Evolutionary conservation across 306 rosid genomes (phyloP).

Genomic region (Gleditsia sinensis): DNA sequence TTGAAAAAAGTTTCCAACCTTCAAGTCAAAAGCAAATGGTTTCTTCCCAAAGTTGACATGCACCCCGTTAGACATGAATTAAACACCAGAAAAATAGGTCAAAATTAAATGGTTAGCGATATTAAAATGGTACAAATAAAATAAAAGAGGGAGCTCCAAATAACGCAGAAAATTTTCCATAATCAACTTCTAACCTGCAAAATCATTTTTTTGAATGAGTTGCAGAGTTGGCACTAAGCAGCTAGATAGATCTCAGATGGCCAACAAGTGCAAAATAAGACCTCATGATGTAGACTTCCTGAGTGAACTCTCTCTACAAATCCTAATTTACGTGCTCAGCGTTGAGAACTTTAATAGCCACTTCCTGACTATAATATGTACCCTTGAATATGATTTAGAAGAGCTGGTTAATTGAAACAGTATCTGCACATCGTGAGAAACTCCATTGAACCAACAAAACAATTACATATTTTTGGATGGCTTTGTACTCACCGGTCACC

Average conservation of each 20-base stretch:
- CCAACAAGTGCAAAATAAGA: conserved; percentile 28
- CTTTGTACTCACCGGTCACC: conserved; percentile 82
- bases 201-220: not conserved
- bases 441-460: no score
- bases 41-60: conserved; percentile 95
- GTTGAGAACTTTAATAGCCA: conserved; percentile 91
- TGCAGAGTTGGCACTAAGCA: not conserved
- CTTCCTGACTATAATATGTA: conserved; percentile 86
- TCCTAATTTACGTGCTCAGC: conserved; percentile 75
- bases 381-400: conserved; percentile 74
- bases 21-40: conserved; percentile 84
- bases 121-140: no score
- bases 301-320: conserved; percentile 83
- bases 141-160: no score
- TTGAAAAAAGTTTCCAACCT: conserved; percentile 46
- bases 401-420: not conserved
- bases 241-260: conserved; percentile 11
- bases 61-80: conserved; percentile 71
- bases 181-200: no score
- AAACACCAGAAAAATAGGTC: conserved; percentile 40
- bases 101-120: no score
- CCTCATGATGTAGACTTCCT: conserved; percentile 96
- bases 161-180: no score
- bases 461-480: conserved; percentile 10
- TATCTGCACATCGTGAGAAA: not conserved